Percentiles rank a stretch among this genome's conserved stretches.
Conservation (phyloP, 345 rosid species). For the Stellera chamaejasme region DNA sequence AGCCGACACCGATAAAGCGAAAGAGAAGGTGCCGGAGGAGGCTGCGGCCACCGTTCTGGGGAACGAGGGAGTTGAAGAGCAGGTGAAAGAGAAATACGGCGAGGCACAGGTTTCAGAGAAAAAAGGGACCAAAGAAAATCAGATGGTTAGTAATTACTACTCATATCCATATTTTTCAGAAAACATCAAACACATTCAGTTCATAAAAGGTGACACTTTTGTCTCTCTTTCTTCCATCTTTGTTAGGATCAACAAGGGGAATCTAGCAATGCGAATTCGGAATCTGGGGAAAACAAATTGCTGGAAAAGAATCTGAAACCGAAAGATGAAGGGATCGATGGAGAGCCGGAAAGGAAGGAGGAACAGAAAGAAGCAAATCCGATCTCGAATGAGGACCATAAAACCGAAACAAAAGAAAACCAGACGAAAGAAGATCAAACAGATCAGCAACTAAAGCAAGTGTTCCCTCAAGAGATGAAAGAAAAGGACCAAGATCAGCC, state of each 20-base stretch:
- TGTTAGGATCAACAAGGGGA: background rate
- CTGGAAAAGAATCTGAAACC: background rate
- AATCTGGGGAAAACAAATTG: slow-evolving; percentile 10
- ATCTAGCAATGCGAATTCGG: slow-evolving; percentile 5
- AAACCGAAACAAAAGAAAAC: slow-evolving; percentile 19
- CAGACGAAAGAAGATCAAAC: slow-evolving; percentile 23
- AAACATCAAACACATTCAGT: too few relatives aligned
- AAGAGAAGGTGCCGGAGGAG: slow-evolving; percentile 10
- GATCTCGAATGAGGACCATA: slow-evolving; percentile 20
- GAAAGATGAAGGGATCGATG: slow-evolving; percentile 16
- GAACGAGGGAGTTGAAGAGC: slow-evolving; percentile 32
- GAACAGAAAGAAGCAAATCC: slow-evolving; percentile 8
- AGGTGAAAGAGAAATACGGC: slow-evolving; percentile 21
- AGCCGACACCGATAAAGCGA: slow-evolving; percentile 3
- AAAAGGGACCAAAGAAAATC: slow-evolving; percentile 25
- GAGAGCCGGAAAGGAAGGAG: slow-evolving; percentile 13
- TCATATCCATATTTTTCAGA: too few relatives aligned
- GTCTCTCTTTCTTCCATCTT: too few relatives aligned
- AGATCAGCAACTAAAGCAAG: slow-evolving; percentile 25
- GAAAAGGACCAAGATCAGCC: slow-evolving; percentile 16
- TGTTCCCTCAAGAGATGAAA: slow-evolving; percentile 7
- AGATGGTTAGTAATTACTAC: slow-evolving; percentile 4
- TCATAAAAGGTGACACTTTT: too few relatives aligned
- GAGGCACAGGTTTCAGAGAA: slow-evolving; percentile 41
- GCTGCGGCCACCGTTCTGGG: slow-evolving; percentile 11